Base-by-base conservation (phyloP, 345 rosid genomes). In the Toxicodendron radicans region DNA sequence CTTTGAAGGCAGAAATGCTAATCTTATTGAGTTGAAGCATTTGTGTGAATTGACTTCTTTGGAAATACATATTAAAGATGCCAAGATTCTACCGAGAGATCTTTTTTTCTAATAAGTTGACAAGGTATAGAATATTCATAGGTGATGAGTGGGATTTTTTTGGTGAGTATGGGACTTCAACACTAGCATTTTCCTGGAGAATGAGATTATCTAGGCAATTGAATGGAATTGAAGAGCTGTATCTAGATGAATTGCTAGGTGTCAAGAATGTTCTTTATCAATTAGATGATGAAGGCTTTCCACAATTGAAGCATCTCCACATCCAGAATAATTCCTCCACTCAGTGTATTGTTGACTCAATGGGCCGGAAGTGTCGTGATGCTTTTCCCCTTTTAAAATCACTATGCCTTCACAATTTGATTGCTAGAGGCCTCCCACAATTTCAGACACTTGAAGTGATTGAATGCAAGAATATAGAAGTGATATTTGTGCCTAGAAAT, bases 71-170 rank as follows among this genome's bases (percentile, higher is more conserved):
- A 27, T 27, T 27, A 27, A 27, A 27, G 30, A 27, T 27, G 30
- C 0, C 30, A 13, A 0, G 30, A 27, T 27, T 27, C 30, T 27
- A 27, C 0, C 30, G 0, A 27, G 0, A 27, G 30, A 0, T 27
- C 30, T 27, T 27, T 27, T 27, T 27, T 27, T 27, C 30, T 27
- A 27, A 27, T 27, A 27, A 27, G 27, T 27, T 27, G 27, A 27
- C n/a, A 27, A 27, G 27, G 0, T 27, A 27, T 27, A 27, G 27
- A 27, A 27, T 27, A 27, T 27, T 27, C 2, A 61, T 80, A 4
- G 84, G 86, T 32, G 54, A 67, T 18, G 32, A 3, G 0, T 64
- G 75, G 79, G 51, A 64, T 24, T 51, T 60, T 68, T 35, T 27
- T 16, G 10, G 20, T n/a, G 56, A 52, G 33, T 10, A 18, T 18